Evolutionary conservation across 2,329 filamentous ascomycete genomes (phyloP), one percentile per base, ranked within the genome.

Genomic region (Thielaviopsis cerberus): DNA sequence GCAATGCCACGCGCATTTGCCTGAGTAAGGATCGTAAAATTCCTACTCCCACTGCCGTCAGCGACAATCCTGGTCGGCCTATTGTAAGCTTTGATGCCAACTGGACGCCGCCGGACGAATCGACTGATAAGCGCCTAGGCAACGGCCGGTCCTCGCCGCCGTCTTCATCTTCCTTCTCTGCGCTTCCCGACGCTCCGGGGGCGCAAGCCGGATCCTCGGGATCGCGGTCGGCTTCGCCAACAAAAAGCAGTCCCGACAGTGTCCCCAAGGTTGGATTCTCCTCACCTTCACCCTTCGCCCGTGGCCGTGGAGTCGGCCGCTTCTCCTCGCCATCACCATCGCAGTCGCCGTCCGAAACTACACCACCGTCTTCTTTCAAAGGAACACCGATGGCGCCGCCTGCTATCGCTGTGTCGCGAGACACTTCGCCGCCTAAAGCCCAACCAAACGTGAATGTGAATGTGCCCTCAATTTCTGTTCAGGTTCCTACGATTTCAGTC

Each of bases 61-160:
- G 89, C 73, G 86, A 96, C 73, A 86, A 79, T 67, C 85, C 86
- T 65, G 88, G 88, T 65, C 82, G 91, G 68, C 91, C 91, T 62
- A 97, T 97, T 75, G 91, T 97, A 76, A 97, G 91, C 78, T 97
- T 97, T 77, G 80, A 94, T 72, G 80, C 80, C 66, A 80, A 85
- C 68, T 95, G 88, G 83, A 85, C 82, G 75, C 79, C 82, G 67
- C 80, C 79, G 68, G 82, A 86, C 68, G 75, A 79, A 74, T 75
- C 74, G 70, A 76, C 85, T 76, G 84, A 88, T 80, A 71, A 80
- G 73, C 85, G 64, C 66, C 68, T 69, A 73, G 59, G 54, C 56
- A 56, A 57, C 51, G 57, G 48, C 59, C 53, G 59, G 59, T 52
- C 53, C 53, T 53, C 59, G 56, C 59, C 59, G 59, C 52, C 59